Base-by-base conservation (phyloP, 106 monocot genomes). In the Apostasia ramifera region DNA sequence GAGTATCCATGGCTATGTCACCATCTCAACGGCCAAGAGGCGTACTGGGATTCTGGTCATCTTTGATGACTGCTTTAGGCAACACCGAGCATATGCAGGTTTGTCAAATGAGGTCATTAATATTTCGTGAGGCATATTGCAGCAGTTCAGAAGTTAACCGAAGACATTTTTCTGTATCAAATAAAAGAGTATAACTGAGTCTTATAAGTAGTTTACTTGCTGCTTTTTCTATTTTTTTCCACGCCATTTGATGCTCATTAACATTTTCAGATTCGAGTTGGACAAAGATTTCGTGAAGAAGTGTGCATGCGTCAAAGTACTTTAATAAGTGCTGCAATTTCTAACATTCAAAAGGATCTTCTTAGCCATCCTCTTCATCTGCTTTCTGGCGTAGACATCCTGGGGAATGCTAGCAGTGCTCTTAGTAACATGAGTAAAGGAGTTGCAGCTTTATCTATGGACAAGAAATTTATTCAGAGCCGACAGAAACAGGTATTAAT, bases 351-450 rank as follows among this genome's bases (percentile, higher is more conserved):
- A 42, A 97, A 92, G 71, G 95, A 97, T 81, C 76, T 97, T 72
- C 86, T 97, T 42, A 92, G 89, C 74, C 92, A 89, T 67, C 95
- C 95, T 68, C 81, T 97, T 56, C 89, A 84, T 64, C 80, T 97
- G 51, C 86, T 97, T 15, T 97, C 92, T 79, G 95, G 95, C 59
- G 92, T 97, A 72, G 95, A 97, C 72, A 89, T 97, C 76, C 84
- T 97, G 70, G 92, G 92, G 43, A 97, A 97, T 81, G 92, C 95
- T 66, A 97, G 89, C 50, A 97, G 95, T 61, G 95, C 92, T 8
- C 79, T 97, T 58, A 92, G 95, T 64, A 89, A 89, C 71, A 92
- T 97, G 91, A 97, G 95, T 70, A 97, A 97, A 85, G 89, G 95
- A 66, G 82, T 97, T 47, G 92, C 95, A 7, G 92, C 84, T 51